Percentiles rank a stretch among this genome's conserved stretches.
Conservation (phyloP, 805 yeast species). For the Schwanniomyces sp. region DNA sequence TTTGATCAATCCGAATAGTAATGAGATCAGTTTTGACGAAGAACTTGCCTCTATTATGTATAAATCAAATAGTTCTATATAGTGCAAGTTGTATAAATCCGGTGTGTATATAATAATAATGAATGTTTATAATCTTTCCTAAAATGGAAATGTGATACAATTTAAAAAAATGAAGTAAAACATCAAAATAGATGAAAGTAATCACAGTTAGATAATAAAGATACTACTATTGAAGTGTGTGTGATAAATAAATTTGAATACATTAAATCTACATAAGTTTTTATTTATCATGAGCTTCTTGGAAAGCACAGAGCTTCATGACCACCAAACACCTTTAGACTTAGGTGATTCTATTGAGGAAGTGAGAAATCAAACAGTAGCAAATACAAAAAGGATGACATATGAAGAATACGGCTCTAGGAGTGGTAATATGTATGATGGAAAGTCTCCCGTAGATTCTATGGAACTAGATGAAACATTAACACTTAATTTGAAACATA, state of each 20-base stretch:
- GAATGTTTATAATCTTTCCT: constrained; percentile 6
- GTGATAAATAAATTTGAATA: background rate
- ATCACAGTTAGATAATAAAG: background rate
- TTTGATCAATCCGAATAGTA: constrained; percentile 11
- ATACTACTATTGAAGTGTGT: background rate
- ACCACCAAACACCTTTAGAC: constrained; percentile 3
- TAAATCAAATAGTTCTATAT: constrained; percentile 3
- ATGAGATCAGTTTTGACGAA: constrained; percentile 17
- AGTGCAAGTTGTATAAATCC: background rate
- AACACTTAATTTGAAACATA: constrained; percentile 4
- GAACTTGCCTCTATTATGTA: constrained; percentile 19
- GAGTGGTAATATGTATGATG: background rate
- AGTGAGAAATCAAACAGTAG: background rate
- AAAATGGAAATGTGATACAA: constrained; percentile 5
- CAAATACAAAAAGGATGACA: background rate
- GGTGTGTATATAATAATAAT: background rate
- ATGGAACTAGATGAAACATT: constrained; percentile 8
- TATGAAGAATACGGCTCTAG: background rate
- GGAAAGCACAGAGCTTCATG: constrained; percentile 8
- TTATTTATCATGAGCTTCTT: constrained; percentile 8
- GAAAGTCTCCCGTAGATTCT: constrained; percentile 1
- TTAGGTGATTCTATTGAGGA: background rate
- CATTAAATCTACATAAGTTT: background rate
- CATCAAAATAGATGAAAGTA: background rate
- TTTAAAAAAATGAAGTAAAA: background rate